Percentiles rank a stretch among this genome's conserved stretches.
Conservation (phyloP, 805 yeast species). For the Wickerhamomyces sydowiorum region DNA sequence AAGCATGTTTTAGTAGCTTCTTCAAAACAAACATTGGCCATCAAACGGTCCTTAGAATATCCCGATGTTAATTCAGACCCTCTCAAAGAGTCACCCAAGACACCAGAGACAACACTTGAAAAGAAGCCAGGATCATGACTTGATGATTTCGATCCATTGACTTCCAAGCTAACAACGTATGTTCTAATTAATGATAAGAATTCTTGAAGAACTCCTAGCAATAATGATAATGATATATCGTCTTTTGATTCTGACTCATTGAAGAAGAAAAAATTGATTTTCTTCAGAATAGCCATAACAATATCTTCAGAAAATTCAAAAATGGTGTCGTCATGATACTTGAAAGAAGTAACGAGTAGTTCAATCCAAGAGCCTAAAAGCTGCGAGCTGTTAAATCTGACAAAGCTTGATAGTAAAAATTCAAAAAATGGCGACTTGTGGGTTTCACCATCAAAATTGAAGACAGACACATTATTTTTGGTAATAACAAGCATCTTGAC, state of each 20-base stretch:
- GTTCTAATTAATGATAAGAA: slow-evolving; percentile 38
- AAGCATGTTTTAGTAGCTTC: slow-evolving; percentile 50
- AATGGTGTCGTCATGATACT: slow-evolving; percentile 20
- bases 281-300: slow-evolving; percentile 14
- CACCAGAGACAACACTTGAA: slow-evolving; percentile 69
- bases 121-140: slow-evolving; percentile 45
- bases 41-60: slow-evolving; percentile 11
- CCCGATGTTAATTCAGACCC: background rate
- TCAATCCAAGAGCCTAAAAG: slow-evolving; percentile 17
- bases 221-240: slow-evolving; percentile 39
- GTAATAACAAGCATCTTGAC: slow-evolving; percentile 11
- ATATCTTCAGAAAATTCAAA: slow-evolving; percentile 20
- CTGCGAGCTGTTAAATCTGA: slow-evolving; percentile 15
- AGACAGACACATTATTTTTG: slow-evolving; percentile 9
- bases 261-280: slow-evolving; percentile 14
- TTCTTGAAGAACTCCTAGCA: slow-evolving; percentile 59
- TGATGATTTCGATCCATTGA: slow-evolving; percentile 18
- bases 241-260: slow-evolving; percentile 22
- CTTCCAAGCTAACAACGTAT: slow-evolving; percentile 49
- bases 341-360: slow-evolving; percentile 13
- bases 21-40: slow-evolving; percentile 44
- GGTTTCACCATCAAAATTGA: slow-evolving; percentile 6
- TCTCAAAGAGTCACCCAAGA: slow-evolving; percentile 53
- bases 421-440: slow-evolving; percentile 13
- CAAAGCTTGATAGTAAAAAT: slow-evolving; percentile 19